Conservation (phyloP, 441 rosid genomes). For the Eruca vesicaria region DNA sequence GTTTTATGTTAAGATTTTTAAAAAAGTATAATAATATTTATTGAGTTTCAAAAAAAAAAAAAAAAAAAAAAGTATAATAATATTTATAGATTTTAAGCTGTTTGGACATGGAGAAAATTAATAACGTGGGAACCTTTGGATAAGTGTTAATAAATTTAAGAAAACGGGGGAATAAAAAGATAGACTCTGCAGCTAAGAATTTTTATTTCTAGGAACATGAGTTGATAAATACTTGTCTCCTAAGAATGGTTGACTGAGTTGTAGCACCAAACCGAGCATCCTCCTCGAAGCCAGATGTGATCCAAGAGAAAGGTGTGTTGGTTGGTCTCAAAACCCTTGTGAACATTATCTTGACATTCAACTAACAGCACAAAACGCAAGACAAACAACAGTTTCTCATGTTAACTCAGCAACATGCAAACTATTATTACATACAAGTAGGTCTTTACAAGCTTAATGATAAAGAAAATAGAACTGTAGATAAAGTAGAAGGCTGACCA, state of each 20-base stretch:
- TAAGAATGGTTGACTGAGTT: slow-evolving; percentile 33
- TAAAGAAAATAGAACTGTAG: slow-evolving; percentile 6
- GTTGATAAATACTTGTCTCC: slow-evolving; percentile 26
- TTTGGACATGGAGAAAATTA: too few relatives aligned
- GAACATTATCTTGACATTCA: too few relatives aligned
- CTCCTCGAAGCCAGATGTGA: slow-evolving; percentile 35
- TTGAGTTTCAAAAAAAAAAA: too few relatives aligned
- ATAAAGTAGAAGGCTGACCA: slow-evolving; percentile 8
- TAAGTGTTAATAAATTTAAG: too few relatives aligned
- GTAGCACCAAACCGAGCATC: slow-evolving; percentile 25
- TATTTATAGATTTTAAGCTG: too few relatives aligned
- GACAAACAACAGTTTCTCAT: slow-evolving; percentile 16
- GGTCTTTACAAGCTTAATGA: slow-evolving; percentile 78
- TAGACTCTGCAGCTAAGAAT: background rate
- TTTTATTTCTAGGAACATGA: background rate
- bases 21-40: too few relatives aligned
- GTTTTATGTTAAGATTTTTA: too few relatives aligned
- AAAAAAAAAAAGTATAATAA: too few relatives aligned
- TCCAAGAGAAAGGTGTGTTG: slow-evolving; percentile 31
- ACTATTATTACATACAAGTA: slow-evolving; percentile 57
- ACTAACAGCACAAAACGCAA: background rate
- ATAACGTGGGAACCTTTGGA: too few relatives aligned
- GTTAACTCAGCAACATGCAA: slow-evolving; percentile 3
- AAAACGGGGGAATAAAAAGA: background rate
- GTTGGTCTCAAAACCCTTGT: slow-evolving; percentile 37